Conservation (phyloP, 75 land plant genomes). For the Selaginella tamariscina region DNA sequence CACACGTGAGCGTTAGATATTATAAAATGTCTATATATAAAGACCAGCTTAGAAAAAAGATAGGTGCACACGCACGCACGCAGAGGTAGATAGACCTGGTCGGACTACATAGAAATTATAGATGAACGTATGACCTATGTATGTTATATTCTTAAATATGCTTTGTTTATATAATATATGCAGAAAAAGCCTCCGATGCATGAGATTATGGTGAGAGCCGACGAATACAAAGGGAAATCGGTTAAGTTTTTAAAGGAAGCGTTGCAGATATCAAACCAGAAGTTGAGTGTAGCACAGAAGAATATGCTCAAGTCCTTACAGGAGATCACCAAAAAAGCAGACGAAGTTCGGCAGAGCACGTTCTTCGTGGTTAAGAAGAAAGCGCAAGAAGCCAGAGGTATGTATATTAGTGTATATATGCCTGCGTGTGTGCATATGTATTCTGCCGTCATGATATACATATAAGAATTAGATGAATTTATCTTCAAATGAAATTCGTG, state of each 20-base stretch:
- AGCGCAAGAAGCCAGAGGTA: slow-evolving; percentile 5
- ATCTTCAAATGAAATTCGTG: too few relatives aligned
- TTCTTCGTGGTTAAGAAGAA: not conserved
- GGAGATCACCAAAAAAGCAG: not conserved
- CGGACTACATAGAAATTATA: too few relatives aligned
- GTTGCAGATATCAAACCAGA: slow-evolving; percentile 4
- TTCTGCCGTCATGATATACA: not conserved
- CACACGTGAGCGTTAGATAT: too few relatives aligned
- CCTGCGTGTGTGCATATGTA: slow-evolving; percentile 8
- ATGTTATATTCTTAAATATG: too few relatives aligned
- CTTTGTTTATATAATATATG: not conserved
- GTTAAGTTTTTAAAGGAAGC: not conserved
- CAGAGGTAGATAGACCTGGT: too few relatives aligned
- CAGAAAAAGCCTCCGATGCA: slow-evolving; percentile 9
- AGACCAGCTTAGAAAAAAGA: too few relatives aligned
- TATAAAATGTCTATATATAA: too few relatives aligned
- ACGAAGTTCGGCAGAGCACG: not conserved
- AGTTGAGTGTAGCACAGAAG: slow-evolving; percentile 8
- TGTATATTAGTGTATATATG: too few relatives aligned
- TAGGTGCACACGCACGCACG: too few relatives aligned
- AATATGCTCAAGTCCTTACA: slow-evolving; percentile 7
- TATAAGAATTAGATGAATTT: slow-evolving; percentile 6
- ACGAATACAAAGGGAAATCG: slow-evolving; percentile 9
- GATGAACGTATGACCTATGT: too few relatives aligned
- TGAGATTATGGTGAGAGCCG: slow-evolving; percentile 7